Evolutionary conservation across 2,329 filamentous ascomycete genomes (phyloP), one percentile per base, ranked within the genome.

Genomic region (Furcasterigmium furcatum): DNA sequence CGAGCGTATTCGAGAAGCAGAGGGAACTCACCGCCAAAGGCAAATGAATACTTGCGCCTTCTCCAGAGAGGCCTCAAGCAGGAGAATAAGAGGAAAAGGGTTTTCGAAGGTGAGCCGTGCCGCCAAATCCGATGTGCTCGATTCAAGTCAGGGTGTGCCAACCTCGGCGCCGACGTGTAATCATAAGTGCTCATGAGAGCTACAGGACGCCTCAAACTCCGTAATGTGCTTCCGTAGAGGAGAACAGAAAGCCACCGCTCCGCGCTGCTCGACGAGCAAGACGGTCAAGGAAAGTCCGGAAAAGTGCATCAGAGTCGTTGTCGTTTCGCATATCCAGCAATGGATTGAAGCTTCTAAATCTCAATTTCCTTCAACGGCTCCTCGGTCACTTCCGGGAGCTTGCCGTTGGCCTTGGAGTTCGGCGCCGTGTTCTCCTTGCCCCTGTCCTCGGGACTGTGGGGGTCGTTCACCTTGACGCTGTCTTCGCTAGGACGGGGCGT

Each of bases 311-410:
- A 18, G 9, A 9, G 34, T 57, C 55, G 48, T 56, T 50, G 34
- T 57, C 55, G 48, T 56, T 50, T 25, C 41, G 52, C 52, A 50
- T 56, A 46, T 50, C 47, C 47, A 52, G 51, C 54, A 45, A 44
- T 52, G 41, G 50, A 46, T 7, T 36, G 34, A 45, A 45, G 49
- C 51, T 57, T 46, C 65, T 66, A 82, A 55, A 82, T 82, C 63
- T 81, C 77, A 63, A 82, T 82, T 49, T 76, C 79, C 68, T 80
- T 82, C 77, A 82, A 79, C 25, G 69, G 65, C 48, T 73, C 76
- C 45, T 79, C 77, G 10, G 64, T 54, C 32, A 68, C 63, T 45
- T 67, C 65, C 8, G 64, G 58, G 46, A 70, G 62, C 57, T 76
- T 77, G 47, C 70, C 72, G 49, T 72, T 73, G 29, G 57, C 50